Base-by-base conservation (phyloP, 2,329 filamentous ascomycete species). In the Leptographium radiaticola region DNA sequence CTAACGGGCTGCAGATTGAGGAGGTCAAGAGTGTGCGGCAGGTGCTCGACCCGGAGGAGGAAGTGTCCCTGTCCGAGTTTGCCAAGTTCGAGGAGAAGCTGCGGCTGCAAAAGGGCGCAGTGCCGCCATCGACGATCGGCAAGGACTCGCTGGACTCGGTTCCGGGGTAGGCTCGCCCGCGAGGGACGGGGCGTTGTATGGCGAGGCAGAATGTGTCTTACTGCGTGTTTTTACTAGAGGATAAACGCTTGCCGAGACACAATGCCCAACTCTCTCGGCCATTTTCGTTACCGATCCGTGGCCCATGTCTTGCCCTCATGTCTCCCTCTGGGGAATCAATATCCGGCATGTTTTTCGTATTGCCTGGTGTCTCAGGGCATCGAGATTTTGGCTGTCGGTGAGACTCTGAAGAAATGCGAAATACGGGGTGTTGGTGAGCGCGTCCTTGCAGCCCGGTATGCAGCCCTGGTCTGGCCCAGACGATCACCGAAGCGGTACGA, bases 21-120 rank as follows among this genome's bases (percentile, higher is more conserved):
- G 93, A 97, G 68, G 93, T 97, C 42, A 84, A 95, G 68, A 88
- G 86, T 4, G 91, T 98, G 44, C 81, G 88, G 59, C 91, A 97
- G 68, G 85, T 96, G 3, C 69, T 95, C 63, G 91, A 97, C 62
- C 79, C 88, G 62, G 93, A 96, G 70, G 93, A 97, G 67, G 88
- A 95, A 68, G 79, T 96, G 59, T 82, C 90, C 0, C 70, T 91
- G 63, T 71, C 83, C 61, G 91, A 97, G 65, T 97, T 98, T 71
- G 87, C 86, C 59, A 93, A 87, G 69, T 96, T 97, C 65, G 91
- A 97, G 68, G 88, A 96, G 72, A 96, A 81, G 68, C 68, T 82
- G 54, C 77, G 74, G 65, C 71, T 72, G 57, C 76, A 81, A 59
- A 79, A 77, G 64, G 70, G 70, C 15, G 60, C 64, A 16, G 67